Percentiles rank a stretch among this genome's conserved stretches.
Evolutionary conservation across 192 early-diverging fungal species (phyloP).

Genomic region (Entomortierella parvispora): DNA sequence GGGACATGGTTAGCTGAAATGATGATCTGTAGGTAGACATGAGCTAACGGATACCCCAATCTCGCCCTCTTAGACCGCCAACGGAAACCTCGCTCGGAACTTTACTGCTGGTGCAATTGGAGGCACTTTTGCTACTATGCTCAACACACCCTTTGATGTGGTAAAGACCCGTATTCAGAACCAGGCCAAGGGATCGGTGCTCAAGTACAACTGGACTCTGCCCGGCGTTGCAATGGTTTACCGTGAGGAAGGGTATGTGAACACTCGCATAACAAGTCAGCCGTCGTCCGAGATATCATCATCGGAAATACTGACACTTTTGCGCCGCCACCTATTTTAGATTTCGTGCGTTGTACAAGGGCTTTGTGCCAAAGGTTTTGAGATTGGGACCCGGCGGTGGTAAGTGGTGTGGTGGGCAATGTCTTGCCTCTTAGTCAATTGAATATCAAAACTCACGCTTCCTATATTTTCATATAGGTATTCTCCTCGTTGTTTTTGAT

Average conservation of each 20-base stretch:
- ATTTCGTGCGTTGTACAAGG: conserved; percentile 89
- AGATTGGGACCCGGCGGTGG: conserved; percentile 86
- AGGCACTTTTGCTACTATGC: conserved; percentile 91
- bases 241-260: conserved; percentile 87
- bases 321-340: no score
- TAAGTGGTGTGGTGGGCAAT: not conserved
- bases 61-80: conserved; percentile 76
- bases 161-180: conserved; percentile 97
- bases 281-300: no score
- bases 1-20: not conserved
- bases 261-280: no score
- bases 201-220: conserved; percentile 91
- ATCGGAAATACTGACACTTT: no score
- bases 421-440: not conserved
- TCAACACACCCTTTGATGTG: conserved; percentile 97
- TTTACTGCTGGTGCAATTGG: conserved; percentile 93
- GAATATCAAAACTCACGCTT: not conserved
- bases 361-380: conserved; percentile 93
- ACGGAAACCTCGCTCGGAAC: conserved; percentile 82
- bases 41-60: not conserved
- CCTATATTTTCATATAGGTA: conserved; percentile 60
- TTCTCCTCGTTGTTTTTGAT: conserved; percentile 92
- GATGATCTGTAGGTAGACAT: not conserved
- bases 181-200: conserved; percentile 70
- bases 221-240: conserved; percentile 80